Evolutionary conservation across 305 asterid genomes (phyloP), one percentile per base, ranked within the genome.

Genomic region (Withania somnifera): DNA sequence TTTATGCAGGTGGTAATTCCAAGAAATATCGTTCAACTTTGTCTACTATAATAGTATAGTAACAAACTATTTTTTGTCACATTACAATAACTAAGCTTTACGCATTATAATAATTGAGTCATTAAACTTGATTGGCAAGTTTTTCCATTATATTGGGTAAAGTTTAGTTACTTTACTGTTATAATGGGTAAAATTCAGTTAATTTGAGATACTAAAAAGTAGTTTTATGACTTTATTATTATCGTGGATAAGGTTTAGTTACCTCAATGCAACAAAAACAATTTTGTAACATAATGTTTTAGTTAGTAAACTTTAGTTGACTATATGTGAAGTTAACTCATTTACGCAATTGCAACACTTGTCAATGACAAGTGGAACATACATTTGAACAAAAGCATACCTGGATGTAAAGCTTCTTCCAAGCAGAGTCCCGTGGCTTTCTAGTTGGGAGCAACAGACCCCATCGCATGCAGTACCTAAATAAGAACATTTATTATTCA

Each of bases 401-500:
- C 97, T 94, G 90, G 84, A 97, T 89, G 89, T 97, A 97, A 77
- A 93, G 98, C 86, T 89, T 94, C 90, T 97, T 97, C 99, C 99
- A 97, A 79, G 99, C 97, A 87, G 92, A 90, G 82, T 92, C 98
- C 45, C 98, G 90, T 11, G 90, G 90, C 86, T 85, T 97, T 84
- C 89, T 84, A 7, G 61, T 90, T 52, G 95, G 93, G 51, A 92
- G 93, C 91, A 92, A 84, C 32, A 94, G 88, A 85, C 99, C 98
- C 99, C 99, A 97, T 78, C 99, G 89, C 94, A 97, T 88, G 82
- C 93, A 87, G 85, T 94, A 97, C 87, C 99, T 97, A 85, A 84
- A 88, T 19, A 50, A 84, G 73, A 76, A 68, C 61, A 78, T 63
- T 58, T 66, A 24, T 51, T 17, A 26, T 45, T 15, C 42, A 73